Evolutionary conservation across 352 stramenopile genomes (phyloP).

Genomic region (Thalassiosira hispida): DNA sequence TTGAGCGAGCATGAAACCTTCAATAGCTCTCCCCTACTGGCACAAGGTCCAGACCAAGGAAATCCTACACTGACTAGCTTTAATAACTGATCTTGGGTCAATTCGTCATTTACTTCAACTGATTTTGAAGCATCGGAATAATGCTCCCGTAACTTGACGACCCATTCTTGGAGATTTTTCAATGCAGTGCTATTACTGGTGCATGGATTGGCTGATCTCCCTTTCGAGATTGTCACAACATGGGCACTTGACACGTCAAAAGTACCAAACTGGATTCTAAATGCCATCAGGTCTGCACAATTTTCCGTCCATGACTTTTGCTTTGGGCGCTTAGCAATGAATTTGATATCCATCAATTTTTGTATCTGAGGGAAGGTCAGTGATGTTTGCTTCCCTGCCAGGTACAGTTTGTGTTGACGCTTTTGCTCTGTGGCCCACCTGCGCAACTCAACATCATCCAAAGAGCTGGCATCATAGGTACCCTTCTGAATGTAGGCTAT

Average conservation of each 20-base stretch:
- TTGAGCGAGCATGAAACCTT: neutral
- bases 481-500: conserved; percentile 46
- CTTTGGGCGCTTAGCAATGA: conserved; percentile 39
- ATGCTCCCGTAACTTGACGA: conserved; percentile 20
- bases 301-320: conserved; percentile 32
- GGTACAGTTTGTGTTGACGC: conserved; percentile 38
- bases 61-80: conserved; percentile 33
- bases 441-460: conserved; percentile 38
- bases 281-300: conserved; percentile 40
- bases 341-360: conserved; percentile 46
- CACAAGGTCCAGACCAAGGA: conserved; percentile 11
- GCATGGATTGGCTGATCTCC: conserved; percentile 3
- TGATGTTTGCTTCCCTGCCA: conserved; percentile 31
- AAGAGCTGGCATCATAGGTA: conserved; percentile 34
- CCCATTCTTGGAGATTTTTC: conserved; percentile 32
- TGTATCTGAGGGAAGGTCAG: conserved; percentile 38
- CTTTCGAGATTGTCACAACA: conserved; percentile 18
- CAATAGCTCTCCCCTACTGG: neutral
- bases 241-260: conserved; percentile 34
- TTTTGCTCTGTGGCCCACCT: conserved; percentile 46
- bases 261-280: conserved; percentile 39
- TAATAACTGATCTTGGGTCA: conserved; percentile 26
- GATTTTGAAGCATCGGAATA: conserved; percentile 10
- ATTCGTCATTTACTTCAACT: conserved; percentile 16
- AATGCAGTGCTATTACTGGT: conserved; percentile 13